These are phyloP conservation scores for Hibiscus syriacus DNA, from an alignment of 345 rosid species.

Conservation along the genomic window DNA sequence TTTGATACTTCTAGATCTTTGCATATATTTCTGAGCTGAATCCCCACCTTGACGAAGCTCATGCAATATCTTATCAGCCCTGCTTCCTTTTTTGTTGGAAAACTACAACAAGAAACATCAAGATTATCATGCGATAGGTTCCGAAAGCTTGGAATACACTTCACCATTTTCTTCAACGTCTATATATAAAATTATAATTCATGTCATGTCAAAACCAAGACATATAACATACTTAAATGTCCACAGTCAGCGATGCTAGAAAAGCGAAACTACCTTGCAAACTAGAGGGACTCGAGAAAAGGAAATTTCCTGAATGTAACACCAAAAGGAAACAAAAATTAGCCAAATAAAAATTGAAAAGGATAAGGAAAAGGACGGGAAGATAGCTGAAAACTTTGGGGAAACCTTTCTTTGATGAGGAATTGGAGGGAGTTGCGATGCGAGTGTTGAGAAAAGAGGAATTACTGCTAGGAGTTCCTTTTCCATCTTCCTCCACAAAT, in stretches of 20 bases:
- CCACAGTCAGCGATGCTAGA: background rate
- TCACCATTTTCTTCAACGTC: slow-evolving; percentile 41
- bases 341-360: background rate
- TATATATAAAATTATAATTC: slow-evolving; percentile 18
- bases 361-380: background rate
- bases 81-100: slow-evolving; percentile 41
- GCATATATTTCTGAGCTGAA: slow-evolving; percentile 69
- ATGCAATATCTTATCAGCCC: slow-evolving; percentile 52
- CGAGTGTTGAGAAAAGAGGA: slow-evolving; percentile 22
- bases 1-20: slow-evolving; percentile 55
- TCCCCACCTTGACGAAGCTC: slow-evolving; percentile 79
- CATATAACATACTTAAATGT: background rate
- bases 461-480: background rate
- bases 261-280: slow-evolving; percentile 16
- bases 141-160: slow-evolving; percentile 42
- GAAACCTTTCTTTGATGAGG: slow-evolving; percentile 29
- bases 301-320: slow-evolving; percentile 16
- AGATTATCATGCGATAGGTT: slow-evolving; percentile 17
- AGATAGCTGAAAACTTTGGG: background rate
- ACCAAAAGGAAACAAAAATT: background rate
- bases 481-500: slow-evolving; percentile 6
- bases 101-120: slow-evolving; percentile 29
- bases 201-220: slow-evolving; percentile 1
- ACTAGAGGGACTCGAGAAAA: slow-evolving; percentile 10
- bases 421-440: slow-evolving; percentile 10